These are phyloP conservation scores for Podosphaera xanthii DNA, from an alignment of 2,329 filamentous ascomycete species.

Conservation along the genomic window DNA sequence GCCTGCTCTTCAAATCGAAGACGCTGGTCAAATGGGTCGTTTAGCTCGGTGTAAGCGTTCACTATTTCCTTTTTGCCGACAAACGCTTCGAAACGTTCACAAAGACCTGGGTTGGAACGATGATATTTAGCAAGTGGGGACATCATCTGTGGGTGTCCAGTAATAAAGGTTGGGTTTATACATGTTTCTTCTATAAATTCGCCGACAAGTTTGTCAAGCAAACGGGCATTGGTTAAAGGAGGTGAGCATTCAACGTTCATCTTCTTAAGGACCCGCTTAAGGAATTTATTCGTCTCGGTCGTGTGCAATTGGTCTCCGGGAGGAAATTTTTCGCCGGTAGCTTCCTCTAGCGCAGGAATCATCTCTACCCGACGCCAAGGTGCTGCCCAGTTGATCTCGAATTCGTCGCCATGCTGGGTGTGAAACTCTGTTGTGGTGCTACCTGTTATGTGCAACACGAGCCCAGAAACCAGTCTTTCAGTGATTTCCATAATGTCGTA, in stretches of 20 bases:
- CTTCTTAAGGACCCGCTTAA: constrained; percentile 67
- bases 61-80: constrained; percentile 94
- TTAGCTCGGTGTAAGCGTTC: constrained; percentile 92
- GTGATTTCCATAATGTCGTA: constrained; percentile 81
- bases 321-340: constrained; percentile 82
- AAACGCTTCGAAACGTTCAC: constrained; percentile 93
- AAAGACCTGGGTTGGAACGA: constrained; percentile 57
- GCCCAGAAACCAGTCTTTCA: constrained; percentile 72
- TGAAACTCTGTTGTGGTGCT: constrained; percentile 68
- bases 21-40: constrained; percentile 87
- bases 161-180: constrained; percentile 82
- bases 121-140: constrained; percentile 92
- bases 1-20: constrained; percentile 88
- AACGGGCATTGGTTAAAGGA: constrained; percentile 78
- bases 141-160: constrained; percentile 73
- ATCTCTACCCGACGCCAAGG: constrained; percentile 91
- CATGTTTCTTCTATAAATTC: constrained; percentile 91
- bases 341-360: constrained; percentile 81
- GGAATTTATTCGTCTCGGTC: constrained; percentile 64
- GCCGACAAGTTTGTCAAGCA: constrained; percentile 85
- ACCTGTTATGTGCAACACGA: constrained; percentile 77
- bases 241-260: constrained; percentile 73
- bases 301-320: constrained; percentile 77
- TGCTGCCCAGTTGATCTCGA: constrained; percentile 85
- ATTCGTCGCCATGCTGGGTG: constrained; percentile 65